Conservation (phyloP, 2,329 filamentous ascomycete species). For the Lasiodiplodia sp. region DNA sequence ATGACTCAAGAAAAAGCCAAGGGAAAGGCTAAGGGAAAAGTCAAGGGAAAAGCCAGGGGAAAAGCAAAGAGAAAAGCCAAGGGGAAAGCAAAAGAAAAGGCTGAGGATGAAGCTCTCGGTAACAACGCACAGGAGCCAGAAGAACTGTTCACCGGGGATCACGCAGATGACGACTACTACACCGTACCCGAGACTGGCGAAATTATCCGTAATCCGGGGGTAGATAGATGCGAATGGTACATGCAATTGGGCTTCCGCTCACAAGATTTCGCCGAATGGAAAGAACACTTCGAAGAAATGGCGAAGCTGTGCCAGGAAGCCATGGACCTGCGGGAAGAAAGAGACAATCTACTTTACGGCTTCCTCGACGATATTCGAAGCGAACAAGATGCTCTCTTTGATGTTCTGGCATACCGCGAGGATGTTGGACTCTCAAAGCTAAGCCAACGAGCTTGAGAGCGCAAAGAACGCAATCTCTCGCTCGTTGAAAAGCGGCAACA, state of each 20-base stretch:
- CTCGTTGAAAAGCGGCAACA: neutral
- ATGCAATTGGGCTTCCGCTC: neutral
- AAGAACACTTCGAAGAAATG: neutral
- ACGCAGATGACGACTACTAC: neutral
- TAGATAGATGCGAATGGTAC: too few species aligned
- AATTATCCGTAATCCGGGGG: too few species aligned
- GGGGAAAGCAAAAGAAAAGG: too few species aligned
- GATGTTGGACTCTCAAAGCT: neutral
- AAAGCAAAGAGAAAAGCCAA: too few species aligned
- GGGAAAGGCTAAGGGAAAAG: too few species aligned
- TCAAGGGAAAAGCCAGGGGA: too few species aligned
- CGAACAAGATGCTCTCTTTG: neutral
- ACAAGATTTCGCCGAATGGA: neutral
- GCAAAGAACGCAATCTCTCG: neutral
- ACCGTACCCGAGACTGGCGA: neutral
- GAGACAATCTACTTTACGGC: fast-evolving
- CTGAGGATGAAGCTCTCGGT: too few species aligned
- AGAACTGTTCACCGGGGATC: neutral
- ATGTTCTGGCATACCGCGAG: neutral
- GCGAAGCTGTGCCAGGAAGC: neutral
- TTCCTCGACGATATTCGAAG: neutral
- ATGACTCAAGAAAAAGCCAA: too few species aligned
- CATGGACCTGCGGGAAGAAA: neutral
- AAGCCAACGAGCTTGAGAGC: neutral
- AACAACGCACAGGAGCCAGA: neutral